Base-by-base conservation (phyloP, 2,329 filamentous ascomycete genomes). In the Phialemoniopsis sp. region DNA sequence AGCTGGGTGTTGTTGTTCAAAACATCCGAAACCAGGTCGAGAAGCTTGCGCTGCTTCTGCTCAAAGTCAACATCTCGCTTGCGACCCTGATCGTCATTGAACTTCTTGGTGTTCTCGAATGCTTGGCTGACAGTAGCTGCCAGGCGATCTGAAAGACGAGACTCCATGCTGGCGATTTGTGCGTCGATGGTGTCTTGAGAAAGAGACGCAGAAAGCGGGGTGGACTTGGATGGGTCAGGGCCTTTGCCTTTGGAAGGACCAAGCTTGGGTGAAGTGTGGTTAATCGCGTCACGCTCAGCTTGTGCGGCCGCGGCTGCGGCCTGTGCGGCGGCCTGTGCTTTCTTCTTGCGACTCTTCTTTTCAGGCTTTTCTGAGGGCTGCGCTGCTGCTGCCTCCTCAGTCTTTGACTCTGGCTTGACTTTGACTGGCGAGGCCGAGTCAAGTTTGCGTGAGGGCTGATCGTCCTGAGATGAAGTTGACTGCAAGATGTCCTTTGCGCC, bases 341-440 rank as follows among this genome's bases (percentile, higher is more conserved):
- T 91, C 71, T 88, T 87, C 67, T 83, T 86, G 30, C 73, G 62
- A 28, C 65, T 56, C 53, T 76, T 80, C 54, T 76, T 76, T 52
- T 88, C 85, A 2, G 65, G 52, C 62, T 80, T 85, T 46, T 86
- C 82, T n/a, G 33, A 36, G 13, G 46, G 45, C 36, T 50, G 48
- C 6, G 61, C 61, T 17, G 54, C 54, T 21, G 64, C 59, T 13
- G 63, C 60, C 45, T 76, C 72, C 19, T 68, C 62, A 32, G 77
- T 72, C 53, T 72, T 77, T 17, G 63, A 44, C 39, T 74, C 71
- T 30, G 46, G 51, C 54, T 66, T 70, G 41, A 56, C 38, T 48
- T 67, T 73, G 33, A 55, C 50, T 2, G 63, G 58, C 2, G 61
- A 56, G 5, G 45, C 49, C 10, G 56, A 45, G 12, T 66, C 64